A percentile compares a stretch with the other conserved stretches of the same genome.
Evolutionary conservation across 208 protist genomes (phyloP).

Genomic region (Porcisia deanei): DNA sequence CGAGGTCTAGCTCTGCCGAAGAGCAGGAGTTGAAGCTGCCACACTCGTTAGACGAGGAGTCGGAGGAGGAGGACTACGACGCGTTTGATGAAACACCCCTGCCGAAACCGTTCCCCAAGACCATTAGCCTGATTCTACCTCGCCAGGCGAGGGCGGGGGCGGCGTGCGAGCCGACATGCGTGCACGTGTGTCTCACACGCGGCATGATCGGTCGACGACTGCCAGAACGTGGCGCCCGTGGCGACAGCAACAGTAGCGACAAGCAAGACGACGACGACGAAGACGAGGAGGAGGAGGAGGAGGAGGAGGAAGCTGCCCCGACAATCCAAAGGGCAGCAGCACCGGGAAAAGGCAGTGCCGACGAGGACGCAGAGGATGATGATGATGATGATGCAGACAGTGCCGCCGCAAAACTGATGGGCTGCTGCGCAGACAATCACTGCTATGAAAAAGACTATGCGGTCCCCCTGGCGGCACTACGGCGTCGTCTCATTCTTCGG

Average conservation of each 20-base stretch:
- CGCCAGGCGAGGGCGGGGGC: neutral
- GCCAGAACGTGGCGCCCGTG: neutral
- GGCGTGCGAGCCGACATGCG: constrained; percentile 11
- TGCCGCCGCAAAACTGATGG: constrained; percentile 12
- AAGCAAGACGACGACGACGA: constrained; percentile 14
- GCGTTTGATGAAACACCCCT: constrained; percentile 7
- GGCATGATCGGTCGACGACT: constrained; percentile 11
- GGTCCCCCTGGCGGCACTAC: constrained; percentile 10
- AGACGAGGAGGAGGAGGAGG: constrained; percentile 1
- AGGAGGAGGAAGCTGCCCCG: neutral
- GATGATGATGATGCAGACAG: neutral
- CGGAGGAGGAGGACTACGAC: constrained; percentile 21
- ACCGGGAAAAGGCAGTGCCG: neutral
- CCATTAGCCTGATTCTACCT: constrained; percentile 18
- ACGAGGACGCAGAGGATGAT: constrained; percentile 2
- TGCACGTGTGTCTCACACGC: constrained; percentile 30
- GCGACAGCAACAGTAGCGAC: neutral
- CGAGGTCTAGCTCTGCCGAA: neutral
- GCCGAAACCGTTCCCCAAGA: constrained; percentile 25
- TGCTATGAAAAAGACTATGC: constrained; percentile 35
- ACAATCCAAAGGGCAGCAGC: neutral
- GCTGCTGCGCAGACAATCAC: constrained; percentile 20
- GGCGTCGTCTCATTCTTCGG: constrained; percentile 32
- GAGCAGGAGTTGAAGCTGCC: constrained; percentile 2
- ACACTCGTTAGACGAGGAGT: constrained; percentile 8